Evolutionary conservation across 2,329 filamentous ascomycete species (phyloP).

Genomic region (Emergomyces africanus): DNA sequence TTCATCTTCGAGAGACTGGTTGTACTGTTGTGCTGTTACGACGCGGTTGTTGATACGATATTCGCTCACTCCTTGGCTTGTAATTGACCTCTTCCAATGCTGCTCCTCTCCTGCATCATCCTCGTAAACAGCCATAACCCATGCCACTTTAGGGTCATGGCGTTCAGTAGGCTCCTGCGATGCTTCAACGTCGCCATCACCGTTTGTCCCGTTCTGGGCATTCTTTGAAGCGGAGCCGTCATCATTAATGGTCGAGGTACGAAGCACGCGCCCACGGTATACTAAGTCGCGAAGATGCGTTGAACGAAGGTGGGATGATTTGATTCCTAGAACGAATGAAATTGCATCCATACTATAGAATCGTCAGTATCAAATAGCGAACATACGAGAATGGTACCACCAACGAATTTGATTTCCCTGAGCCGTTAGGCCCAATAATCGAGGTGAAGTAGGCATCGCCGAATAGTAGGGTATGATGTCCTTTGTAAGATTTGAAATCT

Average conservation of each 20-base stretch:
- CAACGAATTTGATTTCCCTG: constrained; percentile 95
- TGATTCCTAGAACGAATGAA: constrained; percentile 96
- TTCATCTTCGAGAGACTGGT: constrained; percentile 78
- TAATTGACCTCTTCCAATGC: constrained; percentile 92
- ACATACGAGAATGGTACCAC: constrained; percentile 19
- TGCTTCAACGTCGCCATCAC: constrained; percentile 47
- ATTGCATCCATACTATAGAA: constrained; percentile 84
- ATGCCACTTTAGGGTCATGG: constrained; percentile 82
- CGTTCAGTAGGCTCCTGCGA: constrained; percentile 48
- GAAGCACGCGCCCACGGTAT: constrained; percentile 86
- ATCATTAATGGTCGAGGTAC: constrained; percentile 83
- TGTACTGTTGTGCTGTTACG: constrained; percentile 85
- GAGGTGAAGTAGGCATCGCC: constrained; percentile 98
- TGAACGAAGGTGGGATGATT: constrained; percentile 94
- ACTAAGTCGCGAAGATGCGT: constrained; percentile 88
- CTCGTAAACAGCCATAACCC: constrained; percentile 99
- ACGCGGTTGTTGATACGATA: constrained; percentile 92
- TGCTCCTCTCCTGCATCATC: constrained; percentile 94
- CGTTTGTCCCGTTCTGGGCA: constrained; percentile 50
- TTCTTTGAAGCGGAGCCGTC: constrained; percentile 58
- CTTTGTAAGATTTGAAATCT: constrained; percentile 99
- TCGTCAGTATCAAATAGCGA: neutral
- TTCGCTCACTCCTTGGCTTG: constrained; percentile 74
- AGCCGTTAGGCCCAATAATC: constrained; percentile 98
- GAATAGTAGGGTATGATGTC: constrained; percentile 85